Conservation (phyloP, 108 stramenopile genomes). For the Skeletonema tropicum region DNA sequence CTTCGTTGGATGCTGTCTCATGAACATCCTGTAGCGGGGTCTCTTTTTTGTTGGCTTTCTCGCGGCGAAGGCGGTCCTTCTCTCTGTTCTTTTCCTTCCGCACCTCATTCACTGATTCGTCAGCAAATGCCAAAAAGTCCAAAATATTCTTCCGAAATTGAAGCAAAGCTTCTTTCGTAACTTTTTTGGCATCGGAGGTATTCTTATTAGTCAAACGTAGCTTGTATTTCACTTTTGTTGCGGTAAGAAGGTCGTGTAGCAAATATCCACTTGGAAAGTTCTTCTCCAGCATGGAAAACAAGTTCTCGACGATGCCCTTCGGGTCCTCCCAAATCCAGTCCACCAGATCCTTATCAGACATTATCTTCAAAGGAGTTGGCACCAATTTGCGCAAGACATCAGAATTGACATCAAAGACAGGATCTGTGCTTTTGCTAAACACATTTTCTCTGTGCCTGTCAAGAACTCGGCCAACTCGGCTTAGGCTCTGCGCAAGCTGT, state of each 20-base stretch:
- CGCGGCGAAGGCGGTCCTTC: constrained; percentile 19
- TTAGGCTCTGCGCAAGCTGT: constrained; percentile 80
- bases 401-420: constrained; percentile 18
- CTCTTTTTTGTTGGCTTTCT: constrained; percentile 28
- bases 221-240: constrained; percentile 45
- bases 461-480: constrained; percentile 84
- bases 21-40: constrained; percentile 9
- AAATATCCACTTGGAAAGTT: constrained; percentile 57
- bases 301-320: constrained; percentile 59
- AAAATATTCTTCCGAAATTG: constrained; percentile 62
- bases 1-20: not conserved
- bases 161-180: constrained; percentile 50
- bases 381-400: constrained; percentile 55
- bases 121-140: constrained; percentile 39
- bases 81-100: constrained; percentile 51
- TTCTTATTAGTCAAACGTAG: constrained; percentile 21
- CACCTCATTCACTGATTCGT: constrained; percentile 57
- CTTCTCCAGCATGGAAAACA: constrained; percentile 38
- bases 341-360: constrained; percentile 77
- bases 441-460: constrained; percentile 76
- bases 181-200: not conserved
- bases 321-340: constrained; percentile 80
- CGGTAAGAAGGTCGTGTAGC: constrained; percentile 38
- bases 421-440: constrained; percentile 19
- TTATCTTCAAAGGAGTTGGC: constrained; percentile 70